phyloP scores from a whole-genome alignment of 108 stramenopile genomes.

The Schizochytrium sp. region DNA sequence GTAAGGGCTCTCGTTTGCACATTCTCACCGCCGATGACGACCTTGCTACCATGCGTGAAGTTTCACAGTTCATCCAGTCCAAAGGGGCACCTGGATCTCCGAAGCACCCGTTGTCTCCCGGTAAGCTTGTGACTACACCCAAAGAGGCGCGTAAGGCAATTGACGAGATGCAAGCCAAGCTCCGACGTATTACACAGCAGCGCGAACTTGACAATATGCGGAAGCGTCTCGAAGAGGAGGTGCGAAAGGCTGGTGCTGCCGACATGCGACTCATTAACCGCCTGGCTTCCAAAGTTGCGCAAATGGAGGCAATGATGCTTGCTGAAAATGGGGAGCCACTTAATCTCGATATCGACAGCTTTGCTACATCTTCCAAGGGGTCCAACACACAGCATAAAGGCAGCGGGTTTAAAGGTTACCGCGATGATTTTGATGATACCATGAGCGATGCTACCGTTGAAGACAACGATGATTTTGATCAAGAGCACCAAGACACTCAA shows the following conservation, averaged over 20 bases:
- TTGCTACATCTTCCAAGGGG: background rate
- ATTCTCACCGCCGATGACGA: background rate
- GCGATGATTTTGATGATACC: background rate
- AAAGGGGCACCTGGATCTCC: background rate
- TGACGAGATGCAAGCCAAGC: constrained; percentile 7
- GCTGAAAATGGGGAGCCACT: constrained; percentile 29
- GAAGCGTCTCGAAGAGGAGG: background rate
- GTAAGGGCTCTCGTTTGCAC: constrained; percentile 5
- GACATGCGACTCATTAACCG: constrained; percentile 15
- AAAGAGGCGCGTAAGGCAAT: constrained; percentile 30
- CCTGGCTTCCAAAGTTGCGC: background rate
- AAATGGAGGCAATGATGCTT: constrained; percentile 27
- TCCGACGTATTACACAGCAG: constrained; percentile 24
- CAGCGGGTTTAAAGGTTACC: background rate
- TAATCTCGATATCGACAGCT: background rate
- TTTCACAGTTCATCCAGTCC: background rate
- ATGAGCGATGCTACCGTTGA: constrained; percentile 38
- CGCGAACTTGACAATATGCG: constrained; percentile 25
- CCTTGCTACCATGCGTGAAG: background rate
- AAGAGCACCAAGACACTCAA: background rate
- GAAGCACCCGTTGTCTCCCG: background rate
- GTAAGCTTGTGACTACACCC: constrained; percentile 28
- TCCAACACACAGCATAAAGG: background rate
- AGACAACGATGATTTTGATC: background rate
- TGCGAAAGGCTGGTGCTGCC: background rate